These are phyloP conservation scores for Fusarium concolor DNA, from an alignment of 2,329 filamentous ascomycete species.

Conservation along the genomic window DNA sequence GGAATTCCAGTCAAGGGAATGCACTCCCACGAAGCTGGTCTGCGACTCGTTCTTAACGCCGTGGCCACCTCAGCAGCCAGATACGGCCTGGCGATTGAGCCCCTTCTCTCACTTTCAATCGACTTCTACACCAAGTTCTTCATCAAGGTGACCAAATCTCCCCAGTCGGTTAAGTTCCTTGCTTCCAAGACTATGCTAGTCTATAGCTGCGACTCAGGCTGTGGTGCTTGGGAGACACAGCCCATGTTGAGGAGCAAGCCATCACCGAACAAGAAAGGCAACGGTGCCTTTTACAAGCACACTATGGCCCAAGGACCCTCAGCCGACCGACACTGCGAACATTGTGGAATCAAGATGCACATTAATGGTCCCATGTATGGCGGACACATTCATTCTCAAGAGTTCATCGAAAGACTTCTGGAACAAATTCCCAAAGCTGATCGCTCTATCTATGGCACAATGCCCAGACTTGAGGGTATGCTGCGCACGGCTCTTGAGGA, in stretches of 20 bases:
- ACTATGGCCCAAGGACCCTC: constrained; percentile 77
- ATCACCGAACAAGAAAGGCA: constrained; percentile 76
- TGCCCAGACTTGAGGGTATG: constrained; percentile 88
- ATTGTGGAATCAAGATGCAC: constrained; percentile 90
- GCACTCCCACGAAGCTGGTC: constrained; percentile 88
- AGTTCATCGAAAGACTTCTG: constrained; percentile 84
- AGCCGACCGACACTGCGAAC: constrained; percentile 74
- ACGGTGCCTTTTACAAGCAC: constrained; percentile 80
- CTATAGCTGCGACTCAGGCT: constrained; percentile 91
- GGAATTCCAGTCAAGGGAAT: constrained; percentile 86
- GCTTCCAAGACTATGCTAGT: constrained; percentile 93
- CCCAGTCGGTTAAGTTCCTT: constrained; percentile 88
- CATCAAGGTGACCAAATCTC: constrained; percentile 81
- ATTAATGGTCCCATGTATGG: constrained; percentile 95
- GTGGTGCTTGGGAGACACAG: constrained; percentile 91
- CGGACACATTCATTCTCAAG: constrained; percentile 84
- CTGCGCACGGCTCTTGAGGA: constrained; percentile 89
- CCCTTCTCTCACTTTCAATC: constrained; percentile 90
- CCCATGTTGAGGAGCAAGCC: constrained; percentile 77
- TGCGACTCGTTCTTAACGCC: constrained; percentile 86
- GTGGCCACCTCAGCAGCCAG: constrained; percentile 83
- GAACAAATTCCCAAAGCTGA: constrained; percentile 76
- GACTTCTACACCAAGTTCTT: constrained; percentile 96
- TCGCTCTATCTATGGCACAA: constrained; percentile 79
- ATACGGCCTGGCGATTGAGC: constrained; percentile 90